Percentiles rank a stretch among this genome's conserved stretches.
Conservation (phyloP, 345 rosid species). For the Aquilaria sinensis region DNA sequence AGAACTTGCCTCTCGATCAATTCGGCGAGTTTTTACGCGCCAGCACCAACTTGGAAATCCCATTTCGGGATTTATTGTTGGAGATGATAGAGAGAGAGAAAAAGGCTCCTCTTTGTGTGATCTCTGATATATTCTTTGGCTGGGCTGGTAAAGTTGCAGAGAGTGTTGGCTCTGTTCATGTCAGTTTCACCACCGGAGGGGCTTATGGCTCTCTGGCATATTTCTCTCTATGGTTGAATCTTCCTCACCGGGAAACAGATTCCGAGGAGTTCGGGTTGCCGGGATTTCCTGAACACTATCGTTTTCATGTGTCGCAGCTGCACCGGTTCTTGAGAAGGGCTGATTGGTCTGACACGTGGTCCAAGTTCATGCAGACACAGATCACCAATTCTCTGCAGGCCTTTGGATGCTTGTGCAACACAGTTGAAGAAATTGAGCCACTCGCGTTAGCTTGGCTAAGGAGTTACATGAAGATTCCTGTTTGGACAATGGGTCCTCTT, state of each 20-base stretch:
- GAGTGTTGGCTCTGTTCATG: conserved; percentile 20
- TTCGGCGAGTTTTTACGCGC: conserved; percentile 14
- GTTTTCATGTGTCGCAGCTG: conserved; percentile 33
- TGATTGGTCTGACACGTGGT: conserved; percentile 38
- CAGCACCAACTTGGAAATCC: conserved; percentile 14
- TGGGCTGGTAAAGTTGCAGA: conserved; percentile 34
- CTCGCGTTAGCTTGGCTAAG: conserved; percentile 23
- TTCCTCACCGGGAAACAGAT: conserved; percentile 29
- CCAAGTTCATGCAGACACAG: conserved; percentile 31
- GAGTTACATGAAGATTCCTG: conserved; percentile 24
- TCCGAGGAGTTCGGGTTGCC: conserved; percentile 30
- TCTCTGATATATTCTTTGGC: conserved; percentile 34
- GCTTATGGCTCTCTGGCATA: conserved; percentile 37
- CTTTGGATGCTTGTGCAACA: conserved; percentile 33
- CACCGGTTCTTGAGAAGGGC: conserved; percentile 25
- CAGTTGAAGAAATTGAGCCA: conserved; percentile 36
- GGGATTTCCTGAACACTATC: conserved; percentile 36
- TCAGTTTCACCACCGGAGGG: conserved; percentile 28
- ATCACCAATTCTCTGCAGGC: conserved; percentile 21
- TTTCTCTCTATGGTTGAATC: conserved; percentile 37
- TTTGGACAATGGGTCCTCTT: conserved; percentile 42
- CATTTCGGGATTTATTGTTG: conserved; percentile 18
- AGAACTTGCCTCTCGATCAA: conserved; percentile 27
- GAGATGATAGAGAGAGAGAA: conserved; percentile 17
- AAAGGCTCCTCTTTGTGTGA: conserved; percentile 34